These are phyloP conservation scores for Pseudopediastrum boryanum DNA, from an alignment of 139 green algal species.

Conservation along the genomic window DNA sequence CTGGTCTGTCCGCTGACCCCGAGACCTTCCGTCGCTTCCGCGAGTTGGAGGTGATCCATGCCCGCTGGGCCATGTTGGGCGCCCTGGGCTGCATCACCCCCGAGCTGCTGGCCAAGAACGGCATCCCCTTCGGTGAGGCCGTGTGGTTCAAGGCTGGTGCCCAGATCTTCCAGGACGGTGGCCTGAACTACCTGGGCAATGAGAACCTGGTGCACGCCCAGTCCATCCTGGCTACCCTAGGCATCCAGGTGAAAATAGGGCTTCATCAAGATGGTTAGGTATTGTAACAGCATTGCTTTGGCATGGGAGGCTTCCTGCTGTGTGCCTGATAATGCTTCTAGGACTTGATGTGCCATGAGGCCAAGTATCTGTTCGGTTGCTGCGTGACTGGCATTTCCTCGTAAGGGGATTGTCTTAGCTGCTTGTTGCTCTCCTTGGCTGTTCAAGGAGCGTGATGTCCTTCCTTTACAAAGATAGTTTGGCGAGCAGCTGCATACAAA, in stretches of 20 bases:
- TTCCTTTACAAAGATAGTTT: too few relatives aligned
- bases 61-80: conserved; percentile 95
- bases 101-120: conserved; percentile 53
- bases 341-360: background rate
- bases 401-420: background rate
- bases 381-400: background rate
- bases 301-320: background rate
- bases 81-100: conserved; percentile 76
- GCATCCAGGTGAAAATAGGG: conserved; percentile 66
- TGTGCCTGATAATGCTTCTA: background rate
- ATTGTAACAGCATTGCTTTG: background rate
- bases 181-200: conserved; percentile 81
- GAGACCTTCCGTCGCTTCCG: conserved; percentile 76
- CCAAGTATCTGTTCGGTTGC: background rate
- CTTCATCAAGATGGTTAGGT: background rate
- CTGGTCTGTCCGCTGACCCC: conserved; percentile 72
- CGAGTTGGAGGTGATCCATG: conserved; percentile 96
- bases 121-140: conserved; percentile 25
- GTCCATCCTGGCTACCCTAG: conserved; percentile 86
- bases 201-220: conserved; percentile 86
- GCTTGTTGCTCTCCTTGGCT: too few relatives aligned
- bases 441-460: too few relatives aligned
- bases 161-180: conserved; percentile 70
- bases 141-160: conserved; percentile 94
- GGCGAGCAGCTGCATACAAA: too few relatives aligned